phyloP scores from a whole-genome alignment of 768 basidiomycete species.

The Russula virescens region DNA sequence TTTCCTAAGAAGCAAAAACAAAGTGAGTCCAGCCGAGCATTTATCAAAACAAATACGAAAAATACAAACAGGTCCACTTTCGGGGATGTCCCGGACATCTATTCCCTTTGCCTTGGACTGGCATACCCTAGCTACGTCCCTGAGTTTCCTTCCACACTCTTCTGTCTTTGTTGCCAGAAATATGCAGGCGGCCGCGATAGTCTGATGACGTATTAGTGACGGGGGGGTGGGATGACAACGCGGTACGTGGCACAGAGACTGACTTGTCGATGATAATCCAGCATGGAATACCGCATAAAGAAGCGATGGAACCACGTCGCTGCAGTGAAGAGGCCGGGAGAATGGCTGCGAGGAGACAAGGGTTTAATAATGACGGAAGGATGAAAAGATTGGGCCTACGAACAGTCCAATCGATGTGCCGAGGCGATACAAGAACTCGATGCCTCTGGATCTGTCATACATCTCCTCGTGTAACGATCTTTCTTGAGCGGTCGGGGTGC shows the following conservation, averaged over 20 bases:
- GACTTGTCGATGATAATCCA: slow-evolving; percentile 77
- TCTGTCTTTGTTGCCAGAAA: slow-evolving; percentile 91
- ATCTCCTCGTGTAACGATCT: slow-evolving; percentile 54
- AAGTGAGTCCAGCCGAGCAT: background rate
- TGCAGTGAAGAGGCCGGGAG: slow-evolving; percentile 78
- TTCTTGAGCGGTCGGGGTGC: slow-evolving; percentile 23
- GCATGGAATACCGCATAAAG: slow-evolving; percentile 82
- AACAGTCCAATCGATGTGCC: slow-evolving; percentile 74
- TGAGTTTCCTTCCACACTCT: slow-evolving; percentile 79
- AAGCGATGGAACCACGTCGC: slow-evolving; percentile 90
- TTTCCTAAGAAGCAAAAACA: slow-evolving; percentile 45
- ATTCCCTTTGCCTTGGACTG: slow-evolving; percentile 57
- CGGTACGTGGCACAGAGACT: slow-evolving; percentile 21
- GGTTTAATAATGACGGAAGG: slow-evolving; percentile 4
- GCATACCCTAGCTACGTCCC: slow-evolving; percentile 76
- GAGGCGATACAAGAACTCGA: slow-evolving; percentile 81
- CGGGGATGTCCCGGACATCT: slow-evolving; percentile 51
- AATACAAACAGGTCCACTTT: slow-evolving; percentile 57
- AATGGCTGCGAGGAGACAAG: slow-evolving; percentile 47
- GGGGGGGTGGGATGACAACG: background rate
- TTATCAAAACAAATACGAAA: background rate
- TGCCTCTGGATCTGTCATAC: slow-evolving; percentile 72
- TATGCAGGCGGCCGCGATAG: slow-evolving; percentile 79
- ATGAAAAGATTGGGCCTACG: slow-evolving; percentile 31
- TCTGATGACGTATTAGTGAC: slow-evolving; percentile 38